Evolutionary conservation across 768 basidiomycete genomes (phyloP).

Genomic region (Gymnopilus dilepis): DNA sequence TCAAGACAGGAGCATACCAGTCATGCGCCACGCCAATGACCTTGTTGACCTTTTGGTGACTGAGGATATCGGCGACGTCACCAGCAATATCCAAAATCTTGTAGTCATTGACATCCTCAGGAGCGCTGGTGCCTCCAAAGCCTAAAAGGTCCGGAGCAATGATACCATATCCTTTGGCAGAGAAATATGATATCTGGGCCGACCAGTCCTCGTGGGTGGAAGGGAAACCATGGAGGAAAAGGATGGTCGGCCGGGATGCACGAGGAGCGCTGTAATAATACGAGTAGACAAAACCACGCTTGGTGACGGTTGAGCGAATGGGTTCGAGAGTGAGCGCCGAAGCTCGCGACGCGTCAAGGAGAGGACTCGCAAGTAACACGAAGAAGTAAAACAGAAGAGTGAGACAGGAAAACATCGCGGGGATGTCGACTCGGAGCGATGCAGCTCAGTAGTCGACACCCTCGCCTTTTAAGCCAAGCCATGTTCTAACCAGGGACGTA

Average conservation of each 20-base stretch:
- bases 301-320: neutral
- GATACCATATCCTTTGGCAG: neutral
- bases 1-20: neutral
- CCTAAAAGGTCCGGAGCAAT: neutral
- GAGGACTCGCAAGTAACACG: neutral
- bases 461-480: neutral
- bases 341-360: neutral
- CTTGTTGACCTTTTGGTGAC: neutral
- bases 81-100: neutral
- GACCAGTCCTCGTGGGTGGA: neutral
- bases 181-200: neutral
- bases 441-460: neutral
- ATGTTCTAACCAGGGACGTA: neutral
- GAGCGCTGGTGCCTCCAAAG: neutral
- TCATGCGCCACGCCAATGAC: neutral
- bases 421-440: neutral
- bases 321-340: neutral
- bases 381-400: neutral
- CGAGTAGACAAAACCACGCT: neutral
- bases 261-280: neutral
- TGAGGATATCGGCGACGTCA: neutral
- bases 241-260: neutral
- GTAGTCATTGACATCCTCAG: neutral
- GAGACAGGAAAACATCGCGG: neutral
- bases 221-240: conserved; percentile 2